These are phyloP conservation scores for Anthostomella pinea DNA, from an alignment of 2,329 filamentous ascomycete species.

Conservation along the genomic window DNA sequence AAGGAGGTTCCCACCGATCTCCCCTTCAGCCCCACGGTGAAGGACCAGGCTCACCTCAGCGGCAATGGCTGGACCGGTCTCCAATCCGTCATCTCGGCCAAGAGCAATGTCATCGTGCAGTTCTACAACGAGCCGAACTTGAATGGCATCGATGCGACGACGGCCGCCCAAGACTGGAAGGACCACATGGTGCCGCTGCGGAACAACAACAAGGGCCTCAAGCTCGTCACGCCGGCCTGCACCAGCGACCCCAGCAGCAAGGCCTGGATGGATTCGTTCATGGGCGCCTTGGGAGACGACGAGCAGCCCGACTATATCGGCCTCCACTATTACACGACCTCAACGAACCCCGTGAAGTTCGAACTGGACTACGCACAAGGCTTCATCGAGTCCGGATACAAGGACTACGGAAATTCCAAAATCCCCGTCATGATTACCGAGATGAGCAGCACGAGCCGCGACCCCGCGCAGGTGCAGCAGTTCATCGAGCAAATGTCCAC, in stretches of 20 bases:
- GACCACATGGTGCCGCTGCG: conserved; percentile 33
- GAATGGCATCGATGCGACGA: conserved; percentile 27
- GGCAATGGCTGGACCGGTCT: conserved; percentile 36
- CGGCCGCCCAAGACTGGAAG: conserved; percentile 36
- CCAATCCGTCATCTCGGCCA: conserved; percentile 12
- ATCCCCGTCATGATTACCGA: conserved; percentile 35
- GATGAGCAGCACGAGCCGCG: conserved; percentile 39
- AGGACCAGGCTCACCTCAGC: conserved; percentile 32
- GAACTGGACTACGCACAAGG: conserved; percentile 32
- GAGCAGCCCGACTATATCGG: conserved; percentile 39
- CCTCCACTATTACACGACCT: conserved; percentile 39
- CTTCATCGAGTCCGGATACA: conserved; percentile 36
- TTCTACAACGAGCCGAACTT: conserved; percentile 45
- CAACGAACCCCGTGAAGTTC: conserved; percentile 18
- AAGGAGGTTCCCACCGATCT: conserved; percentile 30
- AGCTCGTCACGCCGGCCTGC: conserved; percentile 38
- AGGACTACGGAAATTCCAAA: conserved; percentile 33
- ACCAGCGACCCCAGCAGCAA: conserved; percentile 35
- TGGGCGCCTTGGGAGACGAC: conserved; percentile 28
- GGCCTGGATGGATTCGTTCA: conserved; percentile 38
- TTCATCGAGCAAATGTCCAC: conserved; percentile 39
- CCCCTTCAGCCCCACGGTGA: conserved; percentile 41
- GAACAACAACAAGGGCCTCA: conserved; percentile 20
- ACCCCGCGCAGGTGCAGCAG: conserved; percentile 32
- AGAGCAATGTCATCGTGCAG: conserved; percentile 33